These are phyloP conservation scores for Monosporascus cannonballus DNA, from an alignment of 2,329 filamentous ascomycete species.

Conservation along the genomic window DNA sequence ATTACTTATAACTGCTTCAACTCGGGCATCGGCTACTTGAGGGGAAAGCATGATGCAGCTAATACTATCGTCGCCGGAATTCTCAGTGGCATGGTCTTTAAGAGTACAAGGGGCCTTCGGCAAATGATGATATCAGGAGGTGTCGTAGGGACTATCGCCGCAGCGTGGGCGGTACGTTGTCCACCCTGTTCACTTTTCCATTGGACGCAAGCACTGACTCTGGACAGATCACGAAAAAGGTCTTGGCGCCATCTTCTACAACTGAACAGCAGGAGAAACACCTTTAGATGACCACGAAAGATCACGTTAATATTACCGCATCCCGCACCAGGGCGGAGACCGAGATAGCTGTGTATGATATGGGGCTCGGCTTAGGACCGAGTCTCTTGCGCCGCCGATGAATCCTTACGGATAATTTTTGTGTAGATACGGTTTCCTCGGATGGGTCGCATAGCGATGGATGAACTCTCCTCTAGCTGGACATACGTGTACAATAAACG, in stretches of 20 bases:
- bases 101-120: conserved; percentile 83
- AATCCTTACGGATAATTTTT: conserved; percentile 13
- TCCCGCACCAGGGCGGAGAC: conserved; percentile 6
- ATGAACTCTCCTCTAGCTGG: conserved; percentile 48
- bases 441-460: conserved; percentile 35
- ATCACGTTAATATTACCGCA: conserved; percentile 3
- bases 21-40: conserved; percentile 69
- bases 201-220: conserved; percentile 15
- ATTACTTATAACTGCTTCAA: conserved; percentile 95
- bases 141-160: conserved; percentile 80
- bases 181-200: not conserved
- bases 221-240: conserved; percentile 21
- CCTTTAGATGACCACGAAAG: conserved; percentile 7
- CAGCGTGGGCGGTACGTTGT: conserved; percentile 80
- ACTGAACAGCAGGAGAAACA: conserved; percentile 12
- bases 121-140: conserved; percentile 94
- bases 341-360: conserved; percentile 23
- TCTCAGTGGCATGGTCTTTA: conserved; percentile 90
- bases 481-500: conserved; percentile 44
- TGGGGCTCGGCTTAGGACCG: conserved; percentile 10
- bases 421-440: conserved; percentile 11
- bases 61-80: conserved; percentile 85
- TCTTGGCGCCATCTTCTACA: conserved; percentile 13
- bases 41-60: conserved; percentile 81
- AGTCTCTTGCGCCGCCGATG: conserved; percentile 12